A percentile compares a stretch with the other conserved stretches of the same genome.
phyloP scores from a whole-genome alignment of 1,284 basidiomycete species.

The Abortiporus biennis region DNA sequence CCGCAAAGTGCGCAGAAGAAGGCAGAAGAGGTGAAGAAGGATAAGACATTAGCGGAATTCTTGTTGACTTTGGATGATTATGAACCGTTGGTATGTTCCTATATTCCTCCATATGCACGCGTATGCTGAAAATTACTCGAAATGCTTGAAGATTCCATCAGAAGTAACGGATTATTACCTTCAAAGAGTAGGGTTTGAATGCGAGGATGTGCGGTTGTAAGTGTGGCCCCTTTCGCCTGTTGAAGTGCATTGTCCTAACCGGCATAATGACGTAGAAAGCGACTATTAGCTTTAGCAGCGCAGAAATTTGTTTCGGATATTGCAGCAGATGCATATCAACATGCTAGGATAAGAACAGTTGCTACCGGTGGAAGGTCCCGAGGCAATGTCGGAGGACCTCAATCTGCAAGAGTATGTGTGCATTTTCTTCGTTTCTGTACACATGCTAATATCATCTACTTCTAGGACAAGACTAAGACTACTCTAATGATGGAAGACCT shows the following conservation, averaged over 20 bases:
- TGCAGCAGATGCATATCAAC: conserved; percentile 95
- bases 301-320: conserved; percentile 99
- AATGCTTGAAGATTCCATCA: conserved; percentile 79
- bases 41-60: conserved; percentile 90
- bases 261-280: conserved; percentile 59
- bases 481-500: conserved; percentile 98
- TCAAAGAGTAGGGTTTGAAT: conserved; percentile 94
- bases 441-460: not conserved
- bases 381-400: conserved; percentile 50
- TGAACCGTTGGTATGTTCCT: conserved; percentile 76
- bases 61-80: conserved; percentile 96
- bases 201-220: conserved; percentile 87
- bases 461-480: conserved; percentile 88
- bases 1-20: conserved; percentile 6
- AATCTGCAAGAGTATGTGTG: conserved; percentile 52
- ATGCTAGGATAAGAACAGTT: conserved; percentile 90
- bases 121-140: not conserved
- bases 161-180: conserved; percentile 98
- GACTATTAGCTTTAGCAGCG: conserved; percentile 90
- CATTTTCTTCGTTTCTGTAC: not conserved
- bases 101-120: not conserved
- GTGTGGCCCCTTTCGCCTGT: conserved; percentile 22
- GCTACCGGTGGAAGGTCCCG: conserved; percentile 65
- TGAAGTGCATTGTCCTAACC: not conserved
- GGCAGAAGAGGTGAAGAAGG: conserved; percentile 82